These are phyloP conservation scores for Trichoderma citrinoviride DNA, from an alignment of 2,329 filamentous ascomycete genomes.

Conservation along the genomic window DNA sequence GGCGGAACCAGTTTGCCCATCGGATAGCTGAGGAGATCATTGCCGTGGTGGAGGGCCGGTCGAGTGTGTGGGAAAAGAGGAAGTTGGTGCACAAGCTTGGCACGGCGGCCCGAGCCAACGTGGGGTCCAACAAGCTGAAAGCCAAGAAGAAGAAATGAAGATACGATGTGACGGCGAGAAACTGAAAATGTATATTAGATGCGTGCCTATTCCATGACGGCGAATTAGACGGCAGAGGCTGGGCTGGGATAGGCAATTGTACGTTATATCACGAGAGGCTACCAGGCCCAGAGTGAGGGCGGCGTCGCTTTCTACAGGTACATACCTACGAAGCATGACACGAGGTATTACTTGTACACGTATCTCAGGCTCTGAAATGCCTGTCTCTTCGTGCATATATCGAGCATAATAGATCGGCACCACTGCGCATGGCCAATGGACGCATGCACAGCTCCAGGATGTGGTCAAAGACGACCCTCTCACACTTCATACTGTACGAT, in stretches of 20 bases:
- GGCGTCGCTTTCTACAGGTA: too few species aligned
- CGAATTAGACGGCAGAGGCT: not conserved
- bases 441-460: not conserved
- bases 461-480: not conserved
- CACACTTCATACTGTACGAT: not conserved
- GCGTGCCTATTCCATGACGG: slow-evolving; percentile 3
- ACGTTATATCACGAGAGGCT: not conserved
- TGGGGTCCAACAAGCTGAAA: slow-evolving; percentile 42
- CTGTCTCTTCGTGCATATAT: not conserved
- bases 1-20: slow-evolving; percentile 69
- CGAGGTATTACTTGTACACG: too few species aligned
- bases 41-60: slow-evolving; percentile 81
- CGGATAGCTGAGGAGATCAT: slow-evolving; percentile 84
- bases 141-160: slow-evolving; percentile 37
- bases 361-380: too few species aligned
- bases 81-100: slow-evolving; percentile 75
- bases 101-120: slow-evolving; percentile 74
- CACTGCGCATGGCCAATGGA: not conserved
- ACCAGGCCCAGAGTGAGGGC: too few species aligned
- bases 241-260: not conserved
- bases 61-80: slow-evolving; percentile 80
- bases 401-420: slow-evolving; percentile 2
- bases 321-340: too few species aligned
- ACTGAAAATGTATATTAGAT: slow-evolving; percentile 20
- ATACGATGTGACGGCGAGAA: not conserved